Evolutionary conservation across 2,329 filamentous ascomycete species (phyloP).

Genomic region (Tolypocladium ovalisporum): DNA sequence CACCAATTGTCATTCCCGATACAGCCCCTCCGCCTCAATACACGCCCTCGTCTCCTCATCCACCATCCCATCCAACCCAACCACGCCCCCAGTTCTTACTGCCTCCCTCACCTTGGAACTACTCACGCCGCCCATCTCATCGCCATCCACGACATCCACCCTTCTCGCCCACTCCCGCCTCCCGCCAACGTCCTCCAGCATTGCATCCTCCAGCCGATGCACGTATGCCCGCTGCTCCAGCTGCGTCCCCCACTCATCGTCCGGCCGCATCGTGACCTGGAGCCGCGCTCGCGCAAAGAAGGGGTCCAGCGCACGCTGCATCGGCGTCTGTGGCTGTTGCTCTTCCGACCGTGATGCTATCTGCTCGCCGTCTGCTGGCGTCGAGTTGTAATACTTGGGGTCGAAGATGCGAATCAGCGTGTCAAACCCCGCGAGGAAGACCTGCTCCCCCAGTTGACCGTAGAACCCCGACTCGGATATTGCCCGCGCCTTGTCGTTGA

Average conservation of each 20-base stretch:
- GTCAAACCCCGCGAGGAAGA: constrained; percentile 67
- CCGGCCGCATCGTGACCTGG: constrained; percentile 52
- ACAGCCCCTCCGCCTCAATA: constrained; percentile 46
- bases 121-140: constrained; percentile 32
- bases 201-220: constrained; percentile 31
- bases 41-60: constrained; percentile 44
- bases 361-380: constrained; percentile 1
- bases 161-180: constrained; percentile 44
- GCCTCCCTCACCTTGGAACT: constrained; percentile 54
- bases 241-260: constrained; percentile 45
- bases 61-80: constrained; percentile 42
- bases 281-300: constrained; percentile 55
- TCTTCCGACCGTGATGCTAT: neutral
- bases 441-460: constrained; percentile 33
- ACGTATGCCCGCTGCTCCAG: constrained; percentile 39
- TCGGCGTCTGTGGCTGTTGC: constrained; percentile 10
- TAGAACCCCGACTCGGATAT: constrained; percentile 40
- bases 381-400: constrained; percentile 55
- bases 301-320: constrained; percentile 44
- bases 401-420: constrained; percentile 63
- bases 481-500: constrained; percentile 57
- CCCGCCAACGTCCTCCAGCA: constrained; percentile 41
- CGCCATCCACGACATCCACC: constrained; percentile 48
- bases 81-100: constrained; percentile 27
- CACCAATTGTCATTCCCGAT: constrained; percentile 24